Conservation (phyloP, 192 early-diverging fungal species). For the Dimargaris cristalligena region DNA sequence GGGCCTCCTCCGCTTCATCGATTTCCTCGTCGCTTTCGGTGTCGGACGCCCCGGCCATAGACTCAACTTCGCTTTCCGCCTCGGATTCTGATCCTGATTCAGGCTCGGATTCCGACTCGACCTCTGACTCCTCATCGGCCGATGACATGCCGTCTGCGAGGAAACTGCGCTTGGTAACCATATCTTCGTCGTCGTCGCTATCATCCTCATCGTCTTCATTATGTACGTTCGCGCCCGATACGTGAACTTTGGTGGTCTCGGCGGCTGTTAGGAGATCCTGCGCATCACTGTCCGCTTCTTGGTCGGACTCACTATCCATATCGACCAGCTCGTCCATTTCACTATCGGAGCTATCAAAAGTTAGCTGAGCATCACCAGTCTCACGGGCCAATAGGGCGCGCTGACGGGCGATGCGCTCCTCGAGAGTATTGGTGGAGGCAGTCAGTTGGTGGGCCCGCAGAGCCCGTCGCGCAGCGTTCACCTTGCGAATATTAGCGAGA, state of each 20-base stretch:
- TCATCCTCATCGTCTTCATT: constrained; percentile 23
- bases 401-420: constrained; percentile 13
- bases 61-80: constrained; percentile 12
- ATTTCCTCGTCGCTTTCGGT: constrained; percentile 26
- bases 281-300: constrained; percentile 13
- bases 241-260: neutral
- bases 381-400: neutral
- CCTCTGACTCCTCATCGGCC: constrained; percentile 9
- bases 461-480: constrained; percentile 55
- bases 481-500: constrained; percentile 59
- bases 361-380: constrained; percentile 19
- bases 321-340: constrained; percentile 18
- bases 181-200: constrained; percentile 22
- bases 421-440: constrained; percentile 18
- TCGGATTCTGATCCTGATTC: neutral
- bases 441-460: constrained; percentile 40
- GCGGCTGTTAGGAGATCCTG: neutral
- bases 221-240: neutral
- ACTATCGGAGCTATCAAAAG: constrained; percentile 15
- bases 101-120: constrained; percentile 13
- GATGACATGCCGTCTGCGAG: constrained; percentile 8
- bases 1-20: constrained; percentile 27
- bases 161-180: constrained; percentile 11
- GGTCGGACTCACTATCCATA: constrained; percentile 18
- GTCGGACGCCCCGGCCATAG: constrained; percentile 9